These are phyloP conservation scores for Fusarium acutatum DNA, from an alignment of 2,329 filamentous ascomycete species.

Conservation along the genomic window DNA sequence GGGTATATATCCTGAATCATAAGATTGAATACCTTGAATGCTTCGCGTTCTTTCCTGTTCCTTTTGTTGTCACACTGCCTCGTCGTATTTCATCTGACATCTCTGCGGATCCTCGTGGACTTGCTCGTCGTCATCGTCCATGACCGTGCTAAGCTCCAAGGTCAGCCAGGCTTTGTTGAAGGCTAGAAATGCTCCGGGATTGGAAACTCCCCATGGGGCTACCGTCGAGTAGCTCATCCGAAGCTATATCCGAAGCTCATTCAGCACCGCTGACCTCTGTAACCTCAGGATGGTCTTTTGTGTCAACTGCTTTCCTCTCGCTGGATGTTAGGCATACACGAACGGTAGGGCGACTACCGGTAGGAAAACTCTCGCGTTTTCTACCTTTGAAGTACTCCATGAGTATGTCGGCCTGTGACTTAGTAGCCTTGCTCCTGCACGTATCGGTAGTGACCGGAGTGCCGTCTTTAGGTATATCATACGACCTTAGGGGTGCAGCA, in stretches of 20 bases:
- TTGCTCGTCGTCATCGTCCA: accelerated
- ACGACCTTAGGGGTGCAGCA: no score
- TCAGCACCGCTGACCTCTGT: neutral
- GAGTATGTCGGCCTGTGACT: neutral
- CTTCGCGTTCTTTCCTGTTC: accelerated
- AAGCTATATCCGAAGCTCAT: neutral
- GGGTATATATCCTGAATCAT: accelerated
- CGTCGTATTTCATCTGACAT: accelerated
- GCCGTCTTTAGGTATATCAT: no score
- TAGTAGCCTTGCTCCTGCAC: neutral
- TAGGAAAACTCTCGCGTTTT: accelerated
- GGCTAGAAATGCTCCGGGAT: accelerated
- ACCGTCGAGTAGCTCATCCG: accelerated
- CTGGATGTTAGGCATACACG: neutral
- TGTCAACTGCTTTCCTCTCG: neutral
- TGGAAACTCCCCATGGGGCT: accelerated
- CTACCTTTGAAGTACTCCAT: neutral
- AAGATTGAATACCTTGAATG: accelerated
- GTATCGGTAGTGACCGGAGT: neutral
- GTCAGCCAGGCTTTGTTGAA: accelerated
- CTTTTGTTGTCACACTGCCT: accelerated
- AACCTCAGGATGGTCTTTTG: neutral
- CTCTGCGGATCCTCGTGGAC: accelerated
- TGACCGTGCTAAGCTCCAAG: no score
- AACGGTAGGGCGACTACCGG: accelerated